Conservation (phyloP, 2,329 filamentous ascomycete species). For the Colletotrichum kahawae region DNA sequence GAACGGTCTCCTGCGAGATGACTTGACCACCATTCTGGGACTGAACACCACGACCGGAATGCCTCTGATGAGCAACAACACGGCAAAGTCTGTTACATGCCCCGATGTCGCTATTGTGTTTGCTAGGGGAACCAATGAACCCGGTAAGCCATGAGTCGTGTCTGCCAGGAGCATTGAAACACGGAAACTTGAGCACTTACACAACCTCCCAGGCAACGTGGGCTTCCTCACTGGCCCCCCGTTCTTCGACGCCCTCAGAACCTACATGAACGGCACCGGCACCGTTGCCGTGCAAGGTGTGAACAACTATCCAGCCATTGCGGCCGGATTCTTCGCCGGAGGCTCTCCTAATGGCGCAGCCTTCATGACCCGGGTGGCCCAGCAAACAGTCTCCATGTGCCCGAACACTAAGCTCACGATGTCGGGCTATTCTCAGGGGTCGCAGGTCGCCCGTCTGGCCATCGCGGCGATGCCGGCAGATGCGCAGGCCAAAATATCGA, state of each 20-base stretch:
- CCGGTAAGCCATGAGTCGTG: constrained; percentile 1
- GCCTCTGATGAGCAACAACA: background rate
- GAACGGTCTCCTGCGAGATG: constrained; percentile 16
- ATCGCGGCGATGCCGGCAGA: constrained; percentile 25
- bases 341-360: constrained; percentile 10
- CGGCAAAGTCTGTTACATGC: background rate
- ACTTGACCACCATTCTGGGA: constrained; percentile 4
- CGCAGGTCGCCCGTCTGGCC: constrained; percentile 31
- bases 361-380: constrained; percentile 37
- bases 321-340: constrained; percentile 3
- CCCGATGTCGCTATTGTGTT: constrained; percentile 21
- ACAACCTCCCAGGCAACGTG: constrained; percentile 27
- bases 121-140: constrained; percentile 23
- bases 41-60: constrained; percentile 7
- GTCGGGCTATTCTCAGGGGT: constrained; percentile 33
- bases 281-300: constrained; percentile 31
- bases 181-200: background rate
- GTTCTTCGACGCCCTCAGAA: constrained; percentile 28
- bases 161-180: background rate
- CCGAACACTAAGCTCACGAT: constrained; percentile 29
- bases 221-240: constrained; percentile 32
- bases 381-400: constrained; percentile 32
- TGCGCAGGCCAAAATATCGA: constrained; percentile 24
- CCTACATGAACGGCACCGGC: constrained; percentile 22
- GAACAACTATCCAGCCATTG: constrained; percentile 23